Conservation (phyloP, 345 rosid species). For the Eucalyptus microcorys region DNA sequence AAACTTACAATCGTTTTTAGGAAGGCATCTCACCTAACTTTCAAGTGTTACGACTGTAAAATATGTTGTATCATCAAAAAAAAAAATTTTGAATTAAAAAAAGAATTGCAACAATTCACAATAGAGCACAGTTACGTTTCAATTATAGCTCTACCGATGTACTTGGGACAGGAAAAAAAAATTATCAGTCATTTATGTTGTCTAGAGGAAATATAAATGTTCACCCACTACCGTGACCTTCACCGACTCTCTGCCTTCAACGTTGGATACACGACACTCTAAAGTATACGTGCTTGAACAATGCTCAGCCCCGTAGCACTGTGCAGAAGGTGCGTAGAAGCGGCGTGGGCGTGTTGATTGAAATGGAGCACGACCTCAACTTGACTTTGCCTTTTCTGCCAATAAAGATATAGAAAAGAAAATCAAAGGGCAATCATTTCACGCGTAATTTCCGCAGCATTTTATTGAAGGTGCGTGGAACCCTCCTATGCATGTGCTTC, state of each 20-base stretch:
- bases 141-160: not conserved
- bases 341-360: not conserved
- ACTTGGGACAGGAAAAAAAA: too few species aligned
- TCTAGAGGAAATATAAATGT: not conserved
- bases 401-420: not conserved
- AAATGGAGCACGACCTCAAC: not conserved
- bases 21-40: too few species aligned
- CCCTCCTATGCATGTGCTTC: not conserved
- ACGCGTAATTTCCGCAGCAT: not conserved
- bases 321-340: not conserved
- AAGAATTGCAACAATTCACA: not conserved
- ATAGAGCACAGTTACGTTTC: not conserved
- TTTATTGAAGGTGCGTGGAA: not conserved
- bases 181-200: not conserved
- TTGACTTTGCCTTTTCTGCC: not conserved
- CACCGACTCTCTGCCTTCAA: not conserved
- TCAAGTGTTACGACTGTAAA: too few species aligned
- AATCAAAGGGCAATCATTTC: not conserved
- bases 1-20: fast-evolving
- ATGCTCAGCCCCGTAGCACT: not conserved
- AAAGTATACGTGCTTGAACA: not conserved
- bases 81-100: too few species aligned
- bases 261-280: not conserved
- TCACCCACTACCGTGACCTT: not conserved
- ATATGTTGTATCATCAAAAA: too few species aligned